Evolutionary conservation across 139 green algal genomes (phyloP), one percentile per base, ranked within the genome.

Genomic region (Picochlorum sp.): DNA sequence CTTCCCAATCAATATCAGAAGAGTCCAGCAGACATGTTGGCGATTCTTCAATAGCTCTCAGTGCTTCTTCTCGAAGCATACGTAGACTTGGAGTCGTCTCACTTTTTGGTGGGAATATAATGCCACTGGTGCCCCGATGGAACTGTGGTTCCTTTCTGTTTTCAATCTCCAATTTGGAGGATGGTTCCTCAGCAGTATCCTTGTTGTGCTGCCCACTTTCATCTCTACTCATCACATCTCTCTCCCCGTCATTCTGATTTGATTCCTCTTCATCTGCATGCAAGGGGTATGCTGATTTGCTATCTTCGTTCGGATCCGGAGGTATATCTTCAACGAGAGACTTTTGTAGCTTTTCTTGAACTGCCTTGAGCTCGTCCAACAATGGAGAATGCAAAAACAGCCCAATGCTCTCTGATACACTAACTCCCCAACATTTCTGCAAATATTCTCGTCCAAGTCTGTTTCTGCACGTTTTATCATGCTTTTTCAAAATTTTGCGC

Each of bases 401-500:
- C 15, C 64, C 65, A 45, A 45, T 28, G 2, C 46, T 14, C 11
- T 51, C 20, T 15, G 46, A 20, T 14, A 14, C 14, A 6, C 26
- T 37, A 3, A 16, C 16, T 2, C 46, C 37, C 73, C 73, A 80
- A 52, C 64, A 74, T 18, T 69, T 13, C 69, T 83, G 70, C 47
- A 84, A 60, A 56, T 78, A 77, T 18, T 59, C 41, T 14, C 71
- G 60, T 6, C 75, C 75, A 9, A 20, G 45, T 52, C 49, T 63
- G 54, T 72, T 76, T 38, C 66, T 44, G 45, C 51, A 66, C 15
- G 66, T n/a, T 64, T 79, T 83, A 70, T 83, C 78, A 56, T 84
- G 66, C 50, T 84, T 82, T 50, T 84, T 82, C 15, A 82, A 60
- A 60, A 84, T 84, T 56, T 82, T 84, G 41, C 74, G 71, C 64